Evolutionary conservation across 2,329 filamentous ascomycete species (phyloP).

Genomic region (Blastomyces gilchristii): DNA sequence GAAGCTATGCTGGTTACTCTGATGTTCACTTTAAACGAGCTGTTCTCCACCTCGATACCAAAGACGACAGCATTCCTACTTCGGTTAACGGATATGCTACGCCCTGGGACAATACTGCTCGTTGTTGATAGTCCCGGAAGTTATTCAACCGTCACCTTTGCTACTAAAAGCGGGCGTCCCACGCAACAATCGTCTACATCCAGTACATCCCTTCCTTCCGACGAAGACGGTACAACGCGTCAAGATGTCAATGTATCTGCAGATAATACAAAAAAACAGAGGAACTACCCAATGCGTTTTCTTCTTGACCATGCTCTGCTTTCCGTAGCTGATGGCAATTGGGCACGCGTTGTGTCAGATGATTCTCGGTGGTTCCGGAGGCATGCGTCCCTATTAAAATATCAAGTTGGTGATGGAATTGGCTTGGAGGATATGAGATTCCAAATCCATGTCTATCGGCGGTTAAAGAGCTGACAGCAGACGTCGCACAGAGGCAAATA

Average conservation of each 20-base stretch:
- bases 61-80: slow-evolving; percentile 69
- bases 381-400: slow-evolving; percentile 50
- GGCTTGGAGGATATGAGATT: slow-evolving; percentile 90
- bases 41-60: slow-evolving; percentile 68
- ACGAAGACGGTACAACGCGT: slow-evolving; percentile 8
- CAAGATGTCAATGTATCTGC: slow-evolving; percentile 3
- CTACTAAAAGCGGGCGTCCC: slow-evolving; percentile 33
- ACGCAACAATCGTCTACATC: neutral
- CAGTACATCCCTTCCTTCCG: neutral
- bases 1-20: slow-evolving; percentile 57
- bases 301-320: slow-evolving; percentile 73
- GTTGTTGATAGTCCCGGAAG: slow-evolving; percentile 90
- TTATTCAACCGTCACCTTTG: slow-evolving; percentile 72
- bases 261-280: slow-evolving; percentile 16
- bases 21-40: slow-evolving; percentile 91
- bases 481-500: neutral
- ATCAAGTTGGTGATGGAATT: slow-evolving; percentile 81
- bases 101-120: slow-evolving; percentile 57
- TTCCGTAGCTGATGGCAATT: slow-evolving; percentile 41
- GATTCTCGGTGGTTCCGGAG: slow-evolving; percentile 82
- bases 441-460: slow-evolving; percentile 72
- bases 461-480: slow-evolving; percentile 18
- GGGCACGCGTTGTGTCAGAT: slow-evolving; percentile 65
- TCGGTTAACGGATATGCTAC: slow-evolving; percentile 50
- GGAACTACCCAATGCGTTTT: slow-evolving; percentile 87